Percentiles rank a stretch among this genome's conserved stretches.
Conservation (phyloP, 306 rosid species). For the Fagus sylvatica region DNA sequence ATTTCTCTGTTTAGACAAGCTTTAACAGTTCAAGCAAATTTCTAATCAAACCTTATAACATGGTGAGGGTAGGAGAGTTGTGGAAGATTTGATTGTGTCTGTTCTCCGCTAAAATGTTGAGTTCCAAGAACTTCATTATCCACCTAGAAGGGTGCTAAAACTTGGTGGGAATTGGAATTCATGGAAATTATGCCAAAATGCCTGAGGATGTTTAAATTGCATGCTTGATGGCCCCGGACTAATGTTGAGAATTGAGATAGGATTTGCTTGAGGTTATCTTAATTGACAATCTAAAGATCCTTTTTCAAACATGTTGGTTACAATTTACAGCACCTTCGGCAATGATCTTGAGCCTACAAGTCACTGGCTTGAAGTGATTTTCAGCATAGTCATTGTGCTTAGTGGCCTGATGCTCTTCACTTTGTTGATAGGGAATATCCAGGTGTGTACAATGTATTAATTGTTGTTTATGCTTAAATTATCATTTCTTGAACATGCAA, state of each 20-base stretch:
- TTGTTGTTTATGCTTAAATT: background rate
- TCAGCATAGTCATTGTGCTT: conserved; percentile 81
- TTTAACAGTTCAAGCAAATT: too few species aligned
- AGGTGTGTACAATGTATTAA: conserved; percentile 46
- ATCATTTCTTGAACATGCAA: background rate
- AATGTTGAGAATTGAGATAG: background rate
- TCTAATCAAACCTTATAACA: too few species aligned
- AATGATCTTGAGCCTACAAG: conserved; percentile 99
- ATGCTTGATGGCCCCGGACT: too few species aligned
- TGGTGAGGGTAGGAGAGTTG: too few species aligned
- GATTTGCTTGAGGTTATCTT: background rate
- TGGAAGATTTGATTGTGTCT: too few species aligned
- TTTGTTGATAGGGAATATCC: conserved; percentile 93
- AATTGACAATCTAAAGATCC: background rate
- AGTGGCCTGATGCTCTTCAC: conserved; percentile 93
- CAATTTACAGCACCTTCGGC: conserved; percentile 81
- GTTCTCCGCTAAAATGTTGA: background rate
- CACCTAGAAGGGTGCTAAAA: background rate
- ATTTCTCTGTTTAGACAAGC: too few species aligned
- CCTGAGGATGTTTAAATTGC: too few species aligned
- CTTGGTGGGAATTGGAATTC: background rate
- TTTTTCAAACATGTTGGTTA: conserved; percentile 5
- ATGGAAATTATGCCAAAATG: too few species aligned
- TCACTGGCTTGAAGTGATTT: conserved; percentile 91
- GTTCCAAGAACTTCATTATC: background rate